These are phyloP conservation scores for Lodderomyces oxycetoniae DNA, from an alignment of 1,139 yeast species.

Conservation along the genomic window DNA sequence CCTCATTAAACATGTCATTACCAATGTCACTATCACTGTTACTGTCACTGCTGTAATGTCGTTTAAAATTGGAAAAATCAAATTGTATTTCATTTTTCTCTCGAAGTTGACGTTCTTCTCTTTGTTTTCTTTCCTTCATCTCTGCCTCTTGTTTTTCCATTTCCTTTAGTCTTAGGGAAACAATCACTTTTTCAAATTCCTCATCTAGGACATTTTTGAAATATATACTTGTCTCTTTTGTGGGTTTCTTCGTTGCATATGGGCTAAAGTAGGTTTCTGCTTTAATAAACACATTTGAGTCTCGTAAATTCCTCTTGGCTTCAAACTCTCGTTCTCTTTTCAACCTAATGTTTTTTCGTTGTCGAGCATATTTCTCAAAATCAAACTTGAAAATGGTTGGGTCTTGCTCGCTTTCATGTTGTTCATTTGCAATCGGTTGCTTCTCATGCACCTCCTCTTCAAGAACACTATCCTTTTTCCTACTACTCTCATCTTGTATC, in stretches of 20 bases:
- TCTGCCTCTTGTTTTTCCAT: conserved; percentile 21
- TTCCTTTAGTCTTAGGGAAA: conserved; percentile 35
- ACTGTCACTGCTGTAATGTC: conserved; percentile 12
- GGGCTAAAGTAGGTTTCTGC: conserved; percentile 44
- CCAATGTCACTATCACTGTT: conserved; percentile 13
- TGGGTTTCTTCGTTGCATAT: conserved; percentile 25
- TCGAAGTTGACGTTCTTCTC: conserved; percentile 16
- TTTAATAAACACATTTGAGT: conserved; percentile 37
- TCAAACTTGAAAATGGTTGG: conserved; percentile 37
- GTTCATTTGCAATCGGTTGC: too few species aligned
- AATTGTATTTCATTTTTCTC: conserved; percentile 27
- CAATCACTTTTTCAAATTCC: conserved; percentile 34
- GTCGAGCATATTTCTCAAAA: conserved; percentile 51
- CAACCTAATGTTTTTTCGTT: conserved; percentile 30
- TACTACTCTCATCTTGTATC: neutral
- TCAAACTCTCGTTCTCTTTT: conserved; percentile 15
- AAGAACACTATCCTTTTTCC: conserved; percentile 6
- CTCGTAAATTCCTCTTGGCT: conserved; percentile 18
- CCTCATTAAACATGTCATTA: conserved; percentile 6
- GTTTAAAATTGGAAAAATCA: conserved; percentile 20
- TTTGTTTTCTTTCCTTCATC: conserved; percentile 19
- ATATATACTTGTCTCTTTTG: conserved; percentile 22
- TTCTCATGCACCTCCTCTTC: conserved; percentile 4
- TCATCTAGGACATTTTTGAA: conserved; percentile 26
- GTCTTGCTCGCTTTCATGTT: conserved; percentile 10